Percentiles rank a stretch among this genome's conserved stretches.
Conservation (phyloP, 1,284 basidiomycete genomes). For the Papiliotrema nemorosa region DNA sequence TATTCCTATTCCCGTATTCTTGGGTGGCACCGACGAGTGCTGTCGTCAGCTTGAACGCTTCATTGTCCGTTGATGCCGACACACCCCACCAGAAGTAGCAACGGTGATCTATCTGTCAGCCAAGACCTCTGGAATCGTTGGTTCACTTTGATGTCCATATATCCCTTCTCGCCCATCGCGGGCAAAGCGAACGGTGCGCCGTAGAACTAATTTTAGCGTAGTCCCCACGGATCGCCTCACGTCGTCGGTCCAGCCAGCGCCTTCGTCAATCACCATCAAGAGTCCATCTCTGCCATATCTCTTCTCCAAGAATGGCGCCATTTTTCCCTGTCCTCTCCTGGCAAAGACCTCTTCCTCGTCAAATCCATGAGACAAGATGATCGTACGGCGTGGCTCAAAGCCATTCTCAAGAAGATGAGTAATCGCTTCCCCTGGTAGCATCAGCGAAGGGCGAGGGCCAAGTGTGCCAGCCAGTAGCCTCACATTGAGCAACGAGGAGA, state of each 20-base stretch:
- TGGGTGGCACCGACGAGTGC: slow-evolving; percentile 51
- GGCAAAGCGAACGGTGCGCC: slow-evolving; percentile 42
- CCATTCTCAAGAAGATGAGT: slow-evolving; percentile 38
- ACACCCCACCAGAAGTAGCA: slow-evolving; percentile 44
- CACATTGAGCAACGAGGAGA: slow-evolving; percentile 49
- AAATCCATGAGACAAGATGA: slow-evolving; percentile 46
- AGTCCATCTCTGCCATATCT: slow-evolving; percentile 46
- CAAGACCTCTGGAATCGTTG: not conserved
- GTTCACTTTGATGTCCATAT: slow-evolving; percentile 37
- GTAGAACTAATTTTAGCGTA: slow-evolving; percentile 24
- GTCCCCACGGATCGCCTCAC: slow-evolving; percentile 20
- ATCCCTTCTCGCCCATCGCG: slow-evolving; percentile 45
- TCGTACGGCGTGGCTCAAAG: slow-evolving; percentile 41
- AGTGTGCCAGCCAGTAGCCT: slow-evolving; percentile 13
- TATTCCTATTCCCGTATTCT: slow-evolving; percentile 52
- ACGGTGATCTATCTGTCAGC: slow-evolving; percentile 30
- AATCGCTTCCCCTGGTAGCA: slow-evolving; percentile 36
- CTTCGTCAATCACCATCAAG: slow-evolving; percentile 50
- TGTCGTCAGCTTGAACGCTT: slow-evolving; percentile 13
- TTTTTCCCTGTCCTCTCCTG: slow-evolving; percentile 44
- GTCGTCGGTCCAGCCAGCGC: slow-evolving; percentile 33
- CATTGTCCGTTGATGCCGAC: slow-evolving; percentile 11
- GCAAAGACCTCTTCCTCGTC: slow-evolving; percentile 48
- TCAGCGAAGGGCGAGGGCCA: not conserved
- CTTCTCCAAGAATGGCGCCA: slow-evolving; percentile 44